A percentile compares a stretch with the other conserved stretches of the same genome.
phyloP scores from a whole-genome alignment of 2,329 filamentous ascomycete genomes.

The Tolypocladium album region DNA sequence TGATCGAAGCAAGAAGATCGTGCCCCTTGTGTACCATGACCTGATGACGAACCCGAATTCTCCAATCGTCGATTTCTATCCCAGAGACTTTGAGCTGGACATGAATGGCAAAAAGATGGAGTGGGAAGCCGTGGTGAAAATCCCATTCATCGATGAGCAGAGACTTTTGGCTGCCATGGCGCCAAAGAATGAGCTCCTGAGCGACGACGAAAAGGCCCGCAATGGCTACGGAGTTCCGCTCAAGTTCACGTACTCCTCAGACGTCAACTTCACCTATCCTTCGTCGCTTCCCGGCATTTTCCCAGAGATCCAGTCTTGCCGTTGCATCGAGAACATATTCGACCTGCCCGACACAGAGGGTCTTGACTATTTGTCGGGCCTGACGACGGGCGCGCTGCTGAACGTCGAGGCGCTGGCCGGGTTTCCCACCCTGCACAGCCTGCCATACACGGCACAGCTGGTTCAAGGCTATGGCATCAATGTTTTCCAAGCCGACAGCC shows the following conservation, averaged over 20 bases:
- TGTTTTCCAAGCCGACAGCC: slow-evolving; percentile 91
- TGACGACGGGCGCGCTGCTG: slow-evolving; percentile 75
- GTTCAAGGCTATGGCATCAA: slow-evolving; percentile 69
- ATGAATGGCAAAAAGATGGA: slow-evolving; percentile 99
- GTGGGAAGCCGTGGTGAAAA: slow-evolving; percentile 98
- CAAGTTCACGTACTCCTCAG: slow-evolving; percentile 79
- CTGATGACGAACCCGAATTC: slow-evolving; percentile 87
- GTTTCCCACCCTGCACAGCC: slow-evolving; percentile 79
- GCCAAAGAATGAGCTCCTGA: slow-evolving; percentile 69
- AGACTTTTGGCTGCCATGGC: slow-evolving; percentile 78
- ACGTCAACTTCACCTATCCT: slow-evolving; percentile 71
- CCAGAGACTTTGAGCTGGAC: slow-evolving; percentile 89
- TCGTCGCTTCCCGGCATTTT: slow-evolving; percentile 85
- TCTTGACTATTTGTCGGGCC: slow-evolving; percentile 70
- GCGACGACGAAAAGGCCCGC: slow-evolving; percentile 64
- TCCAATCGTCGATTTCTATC: slow-evolving; percentile 96
- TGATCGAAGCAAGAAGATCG: slow-evolving; percentile 94
- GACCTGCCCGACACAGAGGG: slow-evolving; percentile 90
- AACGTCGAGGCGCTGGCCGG: slow-evolving; percentile 79
- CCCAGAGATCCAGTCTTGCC: slow-evolving; percentile 76
- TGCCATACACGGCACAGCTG: slow-evolving; percentile 72
- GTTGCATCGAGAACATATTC: slow-evolving; percentile 91
- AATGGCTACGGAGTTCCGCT: slow-evolving; percentile 88
- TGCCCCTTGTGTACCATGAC: slow-evolving; percentile 75
- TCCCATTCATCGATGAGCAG: slow-evolving; percentile 94